Evolutionary conservation across 2,329 filamentous ascomycete genomes (phyloP), one percentile per base, ranked within the genome.

Genomic region (Ophiocordyceps australis): DNA sequence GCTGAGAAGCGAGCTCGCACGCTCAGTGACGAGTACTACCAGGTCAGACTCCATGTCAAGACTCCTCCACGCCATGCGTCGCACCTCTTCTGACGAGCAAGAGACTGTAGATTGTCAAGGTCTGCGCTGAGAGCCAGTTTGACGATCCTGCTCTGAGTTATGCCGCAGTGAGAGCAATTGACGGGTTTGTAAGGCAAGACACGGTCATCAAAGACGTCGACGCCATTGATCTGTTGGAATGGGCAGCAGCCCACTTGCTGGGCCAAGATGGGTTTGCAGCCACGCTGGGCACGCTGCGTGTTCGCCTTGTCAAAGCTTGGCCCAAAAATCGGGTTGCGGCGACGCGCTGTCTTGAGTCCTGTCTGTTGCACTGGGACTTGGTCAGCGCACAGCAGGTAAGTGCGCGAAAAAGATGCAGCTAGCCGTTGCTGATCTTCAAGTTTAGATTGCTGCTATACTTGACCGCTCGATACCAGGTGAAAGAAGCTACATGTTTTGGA

Each of bases 311-410:
- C 24, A 70, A 70, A 42, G 57, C 59, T 7, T 46, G 54, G n/a
- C 55, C 62, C 9, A 59, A 56, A 35, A 54, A 59, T 30, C 57
- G 50, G 32, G 41, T 38, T 17, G 39, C 40, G 12, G 54, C 45
- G 5, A 45, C 51, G 7, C 49, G 48, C 22, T 67, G 59, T 30
- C 46, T 70, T 23, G 54, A 63, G 34, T 54, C 58, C 7, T 71
- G 65, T 34, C 37, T 70, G 28, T 44, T 59, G 32, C 51, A 63
- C 27, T 65, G 61, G 52, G 66, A 72, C 34, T 50, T 69, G 28
- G 48, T 54, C 29, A 65, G 62, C 36, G 62, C 64, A 3, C 65
- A 71, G 40, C 61, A 66, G 49, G 63, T 67, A 43, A 31, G 42
- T n/a, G n/a, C n/a, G n/a, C n/a, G n/a, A n/a, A n/a, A n/a, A n/a